phyloP scores from a whole-genome alignment of 148 eudicot genomes.

The Camellia japonica region DNA sequence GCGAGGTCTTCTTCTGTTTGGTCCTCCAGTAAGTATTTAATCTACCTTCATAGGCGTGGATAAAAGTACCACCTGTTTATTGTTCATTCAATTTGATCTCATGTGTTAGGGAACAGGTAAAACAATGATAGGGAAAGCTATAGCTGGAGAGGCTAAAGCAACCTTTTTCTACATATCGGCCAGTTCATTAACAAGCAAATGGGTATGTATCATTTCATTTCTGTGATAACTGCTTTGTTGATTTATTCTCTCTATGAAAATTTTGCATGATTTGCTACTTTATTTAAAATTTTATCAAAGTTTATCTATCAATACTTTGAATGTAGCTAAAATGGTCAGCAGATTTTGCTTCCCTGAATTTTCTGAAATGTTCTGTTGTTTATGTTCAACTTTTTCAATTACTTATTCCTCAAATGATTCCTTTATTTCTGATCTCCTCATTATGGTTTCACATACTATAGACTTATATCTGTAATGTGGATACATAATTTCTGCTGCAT shows the following conservation, averaged over 20 bases:
- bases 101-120: constrained; percentile 85
- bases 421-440: background rate
- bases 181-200: constrained; percentile 95
- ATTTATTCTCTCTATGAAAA: background rate
- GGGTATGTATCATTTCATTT: constrained; percentile 55
- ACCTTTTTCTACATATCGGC: constrained; percentile 96
- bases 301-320: background rate
- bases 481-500: background rate
- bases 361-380: background rate
- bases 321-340: background rate
- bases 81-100: constrained; percentile 7
- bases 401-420: too few relatives aligned
- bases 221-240: constrained; percentile 2
- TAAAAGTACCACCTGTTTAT: background rate
- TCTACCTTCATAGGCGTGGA: background rate
- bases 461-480: background rate
- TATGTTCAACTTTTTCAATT: background rate
- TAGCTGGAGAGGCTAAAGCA: constrained; percentile 97
- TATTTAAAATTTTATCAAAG: background rate
- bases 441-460: background rate
- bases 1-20: constrained; percentile 95
- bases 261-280: background rate
- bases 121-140: constrained; percentile 97
- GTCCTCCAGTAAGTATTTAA: constrained; percentile 81
- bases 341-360: background rate